Base-by-base conservation (phyloP, 371 early-diverging fungal species). In the Smittium culicis region DNA sequence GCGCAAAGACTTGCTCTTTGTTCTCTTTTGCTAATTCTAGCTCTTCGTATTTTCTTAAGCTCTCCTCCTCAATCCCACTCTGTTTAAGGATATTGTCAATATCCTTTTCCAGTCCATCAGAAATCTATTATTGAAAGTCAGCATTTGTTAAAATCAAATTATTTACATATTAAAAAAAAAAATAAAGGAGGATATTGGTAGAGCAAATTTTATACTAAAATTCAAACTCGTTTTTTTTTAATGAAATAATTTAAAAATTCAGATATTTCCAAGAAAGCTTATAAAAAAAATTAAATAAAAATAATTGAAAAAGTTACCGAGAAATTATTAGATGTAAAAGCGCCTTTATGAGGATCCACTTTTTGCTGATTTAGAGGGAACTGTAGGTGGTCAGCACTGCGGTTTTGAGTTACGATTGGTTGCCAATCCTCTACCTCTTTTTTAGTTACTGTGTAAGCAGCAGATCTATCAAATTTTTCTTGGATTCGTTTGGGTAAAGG, bases 401-500 rank as follows among this genome's bases (percentile, higher is more conserved):
- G 85, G 76, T 92, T 92, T 74, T 85, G 78, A 61, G 87, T 81
- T 25, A 96, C 88, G 2, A 88, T 78, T 17, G 85, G 79, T 66
- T 85, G 79, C 96, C 97, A 97, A 71, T 91, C 87, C 24, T 82
- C 73, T 17, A 97, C 77, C 28, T 87, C 86, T 72, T 91, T 87
- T 34, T 85, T 91, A 34, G 91, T 77, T 69, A 85, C 80, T 20
- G 79, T 79, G 65, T 88, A 90, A 14, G 96, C 98, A 1, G 84
- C 95, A 67, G 84, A 76, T 60, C 98, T 88, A 64, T 89, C 88
- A 66, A 91, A 71, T 35, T 86, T 85, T 64, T 93, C 92, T 76
- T 92, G 88, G 25, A 89, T 73, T 56, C 90, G 83, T 70, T 83
- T 83, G 25, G 93, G 86, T 17, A 93, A 69, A 2, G 96, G 97